A percentile compares a stretch with the other conserved stretches of the same genome.
phyloP scores from a whole-genome alignment of 2,329 filamentous ascomycete species.

The Orbilia oligospora region DNA sequence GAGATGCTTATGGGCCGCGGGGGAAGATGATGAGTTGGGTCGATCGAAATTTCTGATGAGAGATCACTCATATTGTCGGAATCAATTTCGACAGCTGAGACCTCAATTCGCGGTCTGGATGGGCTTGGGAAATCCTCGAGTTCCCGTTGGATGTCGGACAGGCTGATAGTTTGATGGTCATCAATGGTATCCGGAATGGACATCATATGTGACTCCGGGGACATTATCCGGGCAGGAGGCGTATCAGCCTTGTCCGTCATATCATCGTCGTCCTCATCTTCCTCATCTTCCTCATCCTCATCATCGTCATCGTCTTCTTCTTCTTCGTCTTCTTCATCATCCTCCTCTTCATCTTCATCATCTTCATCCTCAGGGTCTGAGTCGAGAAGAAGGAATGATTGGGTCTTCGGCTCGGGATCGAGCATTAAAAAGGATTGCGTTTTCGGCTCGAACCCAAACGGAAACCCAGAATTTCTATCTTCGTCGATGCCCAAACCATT shows the following conservation, averaged over 20 bases:
- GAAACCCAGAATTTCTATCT: constrained; percentile 45
- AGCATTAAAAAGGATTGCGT: constrained; percentile 49
- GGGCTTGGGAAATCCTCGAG: constrained; percentile 46
- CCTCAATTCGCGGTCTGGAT: constrained; percentile 47
- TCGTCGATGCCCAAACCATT: constrained; percentile 51
- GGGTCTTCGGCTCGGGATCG: constrained; percentile 41
- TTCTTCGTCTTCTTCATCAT: constrained; percentile 38
- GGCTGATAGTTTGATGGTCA: constrained; percentile 45
- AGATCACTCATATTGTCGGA: constrained; percentile 71
- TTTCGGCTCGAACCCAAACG: constrained; percentile 42
- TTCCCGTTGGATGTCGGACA: constrained; percentile 51
- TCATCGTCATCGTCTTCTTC: constrained; percentile 54
- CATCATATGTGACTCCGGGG: constrained; percentile 42
- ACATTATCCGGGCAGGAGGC: constrained; percentile 51
- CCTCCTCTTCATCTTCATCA: not conserved
- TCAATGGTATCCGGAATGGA: constrained; percentile 58
- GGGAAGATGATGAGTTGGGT: constrained; percentile 64
- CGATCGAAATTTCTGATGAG: constrained; percentile 75
- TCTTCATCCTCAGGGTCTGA: constrained; percentile 40
- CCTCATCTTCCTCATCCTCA: constrained; percentile 31
- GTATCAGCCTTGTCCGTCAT: constrained; percentile 36
- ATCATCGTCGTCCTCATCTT: constrained; percentile 46
- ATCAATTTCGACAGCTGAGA: constrained; percentile 67
- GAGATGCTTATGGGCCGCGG: constrained; percentile 59
- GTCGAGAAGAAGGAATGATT: constrained; percentile 50